Percentiles rank a stretch among this genome's conserved stretches.
Conservation (phyloP, 2,329 filamentous ascomycete genomes). For the Thermothelomyces thermophilus region DNA sequence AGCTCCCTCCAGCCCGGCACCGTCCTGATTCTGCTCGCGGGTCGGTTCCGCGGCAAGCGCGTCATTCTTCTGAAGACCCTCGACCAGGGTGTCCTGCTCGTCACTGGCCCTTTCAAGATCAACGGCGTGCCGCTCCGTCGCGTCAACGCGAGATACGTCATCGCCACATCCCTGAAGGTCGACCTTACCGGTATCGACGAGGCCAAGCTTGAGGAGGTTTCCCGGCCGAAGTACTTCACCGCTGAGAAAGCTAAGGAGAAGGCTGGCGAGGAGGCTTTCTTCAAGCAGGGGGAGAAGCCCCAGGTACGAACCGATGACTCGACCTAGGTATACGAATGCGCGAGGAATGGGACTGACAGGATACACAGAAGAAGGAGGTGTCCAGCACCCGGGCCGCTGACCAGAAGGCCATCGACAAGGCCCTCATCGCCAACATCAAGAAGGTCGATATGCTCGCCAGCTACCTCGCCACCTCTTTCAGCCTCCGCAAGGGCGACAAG, state of each 20-base stretch:
- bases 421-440: conserved; percentile 91
- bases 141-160: conserved; percentile 90
- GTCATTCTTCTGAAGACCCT: conserved; percentile 98
- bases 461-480: conserved; percentile 95
- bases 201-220: conserved; percentile 78
- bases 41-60: conserved; percentile 99
- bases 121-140: conserved; percentile 97
- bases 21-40: conserved; percentile 97
- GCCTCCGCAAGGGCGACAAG: conserved; percentile 98
- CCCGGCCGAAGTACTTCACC: conserved; percentile 85
- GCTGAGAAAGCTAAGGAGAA: conserved; percentile 93
- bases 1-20: conserved; percentile 87
- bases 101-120: conserved; percentile 99
- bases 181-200: conserved; percentile 80
- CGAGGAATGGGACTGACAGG: conserved; percentile 31
- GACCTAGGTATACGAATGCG: neutral
- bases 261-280: conserved; percentile 96
- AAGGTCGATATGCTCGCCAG: conserved; percentile 90
- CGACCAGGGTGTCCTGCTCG: conserved; percentile 93
- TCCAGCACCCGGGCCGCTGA: conserved; percentile 86
- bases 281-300: conserved; percentile 97
- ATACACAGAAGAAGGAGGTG: conserved; percentile 87
- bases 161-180: conserved; percentile 80
- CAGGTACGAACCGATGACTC: conserved; percentile 57
- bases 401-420: conserved; percentile 98